Evolutionary conservation across 768 basidiomycete species (phyloP).

Genomic region (Tylopilus sp.): DNA sequence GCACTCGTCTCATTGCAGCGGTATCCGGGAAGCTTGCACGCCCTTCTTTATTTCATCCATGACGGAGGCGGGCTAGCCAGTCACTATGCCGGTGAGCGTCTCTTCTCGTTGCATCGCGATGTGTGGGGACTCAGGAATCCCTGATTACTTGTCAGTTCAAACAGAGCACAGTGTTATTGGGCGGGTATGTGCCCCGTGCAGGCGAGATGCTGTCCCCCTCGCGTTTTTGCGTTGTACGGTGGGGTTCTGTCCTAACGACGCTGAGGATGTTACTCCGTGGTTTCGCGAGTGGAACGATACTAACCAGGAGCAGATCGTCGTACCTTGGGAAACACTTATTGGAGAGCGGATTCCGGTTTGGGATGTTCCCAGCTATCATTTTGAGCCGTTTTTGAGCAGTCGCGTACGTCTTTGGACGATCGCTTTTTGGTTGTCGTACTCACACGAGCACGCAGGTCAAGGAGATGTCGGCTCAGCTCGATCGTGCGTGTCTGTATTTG

Average conservation of each 20-base stretch:
- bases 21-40: constrained; percentile 10
- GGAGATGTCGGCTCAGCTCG: constrained; percentile 25
- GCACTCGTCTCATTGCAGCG: constrained; percentile 39
- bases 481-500: constrained; percentile 17
- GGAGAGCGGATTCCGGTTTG: constrained; percentile 38
- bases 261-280: constrained; percentile 44
- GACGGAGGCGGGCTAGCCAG: constrained; percentile 66
- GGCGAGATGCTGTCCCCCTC: constrained; percentile 33
- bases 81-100: constrained; percentile 47
- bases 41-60: constrained; percentile 66
- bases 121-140: constrained; percentile 54
- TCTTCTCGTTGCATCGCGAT: constrained; percentile 44
- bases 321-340: constrained; percentile 48
- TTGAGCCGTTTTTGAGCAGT: constrained; percentile 47
- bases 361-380: constrained; percentile 67
- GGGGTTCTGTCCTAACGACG: constrained; percentile 36
- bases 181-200: constrained; percentile 39
- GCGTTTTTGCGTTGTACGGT: constrained; percentile 53
- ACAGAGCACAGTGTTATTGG: constrained; percentile 46
- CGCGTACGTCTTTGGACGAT: constrained; percentile 43
- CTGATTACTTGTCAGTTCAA: constrained; percentile 48
- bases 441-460: constrained; percentile 13
- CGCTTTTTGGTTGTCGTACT: not conserved
- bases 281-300: constrained; percentile 44
- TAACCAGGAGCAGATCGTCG: constrained; percentile 21